These are phyloP conservation scores for Microcyclosporella mali DNA, from an alignment of 2,329 filamentous ascomycete genomes.

Conservation along the genomic window DNA sequence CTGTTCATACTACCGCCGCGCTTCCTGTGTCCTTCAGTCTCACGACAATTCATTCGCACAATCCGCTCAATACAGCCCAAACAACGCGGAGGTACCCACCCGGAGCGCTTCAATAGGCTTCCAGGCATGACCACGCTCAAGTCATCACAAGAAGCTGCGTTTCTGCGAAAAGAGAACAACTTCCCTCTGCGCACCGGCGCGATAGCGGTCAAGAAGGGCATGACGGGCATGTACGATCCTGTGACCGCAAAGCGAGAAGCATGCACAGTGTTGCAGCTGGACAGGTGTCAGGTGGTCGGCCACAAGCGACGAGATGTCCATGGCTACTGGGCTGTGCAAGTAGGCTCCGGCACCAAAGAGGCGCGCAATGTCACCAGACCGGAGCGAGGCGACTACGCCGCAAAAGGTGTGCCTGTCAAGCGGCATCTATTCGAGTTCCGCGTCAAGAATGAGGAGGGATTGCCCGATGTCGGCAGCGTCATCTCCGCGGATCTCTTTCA, in stretches of 20 bases:
- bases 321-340: conserved; percentile 90
- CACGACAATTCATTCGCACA: conserved; percentile 33
- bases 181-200: conserved; percentile 69
- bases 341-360: conserved; percentile 71
- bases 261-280: conserved; percentile 90
- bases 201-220: conserved; percentile 86
- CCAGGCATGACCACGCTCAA: conserved; percentile 49
- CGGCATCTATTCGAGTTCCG: conserved; percentile 78
- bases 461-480: conserved; percentile 68
- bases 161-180: conserved; percentile 52
- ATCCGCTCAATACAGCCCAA: conserved; percentile 49
- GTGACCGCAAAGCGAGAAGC: conserved; percentile 69
- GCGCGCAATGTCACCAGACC: conserved; percentile 73
- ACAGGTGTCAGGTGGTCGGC: conserved; percentile 81
- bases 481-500: conserved; percentile 87
- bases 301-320: conserved; percentile 75
- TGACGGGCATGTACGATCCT: conserved; percentile 81
- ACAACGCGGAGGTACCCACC: conserved; percentile 37
- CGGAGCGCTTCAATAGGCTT: conserved; percentile 49
- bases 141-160: conserved; percentile 53
- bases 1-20: conserved; percentile 26
- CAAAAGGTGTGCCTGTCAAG: conserved; percentile 76
- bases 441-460: conserved; percentile 65
- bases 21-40: conserved; percentile 30
- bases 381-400: conserved; percentile 80